phyloP scores from a whole-genome alignment of 108 stramenopile genomes.

The Fragilaria radians region DNA sequence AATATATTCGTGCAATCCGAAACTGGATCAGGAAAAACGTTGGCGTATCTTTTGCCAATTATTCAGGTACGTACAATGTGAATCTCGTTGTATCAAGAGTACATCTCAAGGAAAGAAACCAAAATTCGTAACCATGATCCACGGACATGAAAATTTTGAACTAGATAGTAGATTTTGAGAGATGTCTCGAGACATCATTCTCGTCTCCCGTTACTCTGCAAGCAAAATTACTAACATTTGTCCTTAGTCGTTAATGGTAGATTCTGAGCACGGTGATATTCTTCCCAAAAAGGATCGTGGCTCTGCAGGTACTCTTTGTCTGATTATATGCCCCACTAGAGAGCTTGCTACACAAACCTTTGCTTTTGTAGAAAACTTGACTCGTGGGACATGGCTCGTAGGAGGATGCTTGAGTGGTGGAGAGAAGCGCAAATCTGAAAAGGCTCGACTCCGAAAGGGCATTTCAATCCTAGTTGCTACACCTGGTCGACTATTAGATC shows the following conservation, averaged over 20 bases:
- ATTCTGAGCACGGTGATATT: conserved; percentile 12
- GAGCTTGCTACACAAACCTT: conserved; percentile 88
- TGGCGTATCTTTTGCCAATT: conserved; percentile 82
- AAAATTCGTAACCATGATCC: neutral
- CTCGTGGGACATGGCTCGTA: conserved; percentile 72
- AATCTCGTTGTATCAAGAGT: neutral
- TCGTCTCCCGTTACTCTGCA: too few relatives aligned
- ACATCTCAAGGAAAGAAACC: neutral
- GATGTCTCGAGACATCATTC: neutral
- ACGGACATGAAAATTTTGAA: neutral
- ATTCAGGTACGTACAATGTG: conserved; percentile 24
- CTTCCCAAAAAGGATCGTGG: conserved; percentile 21
- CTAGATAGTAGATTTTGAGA: conserved; percentile 2
- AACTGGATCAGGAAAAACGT: conserved; percentile 88
- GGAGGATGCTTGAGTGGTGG: conserved; percentile 87
- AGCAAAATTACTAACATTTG: too few relatives aligned
- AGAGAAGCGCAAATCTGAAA: conserved; percentile 92
- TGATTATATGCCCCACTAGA: conserved; percentile 91
- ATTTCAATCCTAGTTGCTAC: conserved; percentile 91
- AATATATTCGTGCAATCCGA: conserved; percentile 87
- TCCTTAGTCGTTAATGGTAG: too few relatives aligned
- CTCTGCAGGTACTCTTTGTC: conserved; percentile 49
- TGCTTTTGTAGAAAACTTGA: conserved; percentile 42
- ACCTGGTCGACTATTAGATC: conserved; percentile 94
- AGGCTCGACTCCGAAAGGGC: conserved; percentile 92